Percentiles rank a stretch among this genome's conserved stretches.
phyloP scores from a whole-genome alignment of 2,329 filamentous ascomycete genomes.

The Parastagonospora nodorum region DNA sequence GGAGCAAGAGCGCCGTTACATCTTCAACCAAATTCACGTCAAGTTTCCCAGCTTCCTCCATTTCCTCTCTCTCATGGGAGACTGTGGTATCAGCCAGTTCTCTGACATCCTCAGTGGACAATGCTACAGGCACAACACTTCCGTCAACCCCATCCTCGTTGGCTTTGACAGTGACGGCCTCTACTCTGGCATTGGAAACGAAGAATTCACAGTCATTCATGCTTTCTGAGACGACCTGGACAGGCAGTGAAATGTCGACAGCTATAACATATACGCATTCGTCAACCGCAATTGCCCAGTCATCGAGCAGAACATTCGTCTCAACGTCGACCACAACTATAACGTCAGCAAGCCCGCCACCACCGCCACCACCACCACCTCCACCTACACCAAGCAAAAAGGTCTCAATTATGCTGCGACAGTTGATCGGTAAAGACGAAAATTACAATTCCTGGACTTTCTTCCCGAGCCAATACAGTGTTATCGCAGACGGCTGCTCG shows the following conservation, averaged over 20 bases:
- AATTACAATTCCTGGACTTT: conserved; percentile 2
- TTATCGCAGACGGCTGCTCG: neutral
- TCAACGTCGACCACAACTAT: neutral
- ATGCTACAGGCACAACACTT: no score
- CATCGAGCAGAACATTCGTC: no score
- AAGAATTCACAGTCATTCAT: no score
- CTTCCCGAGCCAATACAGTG: neutral
- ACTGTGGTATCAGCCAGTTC: neutral
- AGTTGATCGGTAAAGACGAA: neutral
- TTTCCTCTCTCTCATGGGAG: neutral
- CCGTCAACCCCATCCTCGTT: no score
- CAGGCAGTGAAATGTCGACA: no score
- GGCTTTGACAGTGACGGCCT: no score
- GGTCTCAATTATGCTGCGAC: neutral
- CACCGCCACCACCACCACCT: neutral
- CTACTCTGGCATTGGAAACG: no score
- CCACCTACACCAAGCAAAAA: conserved; percentile 1
- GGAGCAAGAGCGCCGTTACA: neutral
- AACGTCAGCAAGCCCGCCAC: neutral
- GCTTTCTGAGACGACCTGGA: no score
- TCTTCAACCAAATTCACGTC: neutral
- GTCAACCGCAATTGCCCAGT: no score
- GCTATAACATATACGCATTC: no score
- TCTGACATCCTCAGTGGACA: neutral
- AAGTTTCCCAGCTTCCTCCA: neutral